Evolutionary conservation across 106 monocot genomes (phyloP).

Genomic region (Posidonia australis): DNA sequence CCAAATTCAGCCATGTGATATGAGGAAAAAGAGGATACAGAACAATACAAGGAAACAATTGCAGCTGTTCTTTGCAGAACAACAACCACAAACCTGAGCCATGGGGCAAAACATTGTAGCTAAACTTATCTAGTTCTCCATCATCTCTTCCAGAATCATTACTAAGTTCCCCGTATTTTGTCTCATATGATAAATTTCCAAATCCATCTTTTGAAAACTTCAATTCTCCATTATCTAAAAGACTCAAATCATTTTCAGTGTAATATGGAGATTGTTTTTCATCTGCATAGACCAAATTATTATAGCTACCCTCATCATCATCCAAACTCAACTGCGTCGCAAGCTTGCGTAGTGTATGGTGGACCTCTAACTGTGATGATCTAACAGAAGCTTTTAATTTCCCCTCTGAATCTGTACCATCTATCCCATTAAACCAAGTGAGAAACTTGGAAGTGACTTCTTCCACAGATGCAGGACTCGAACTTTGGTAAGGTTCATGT

Average conservation of each 20-base stretch:
- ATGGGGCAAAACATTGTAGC: conserved; percentile 2
- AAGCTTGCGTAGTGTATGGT: conserved; percentile 5
- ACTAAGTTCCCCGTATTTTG: conserved; percentile 3
- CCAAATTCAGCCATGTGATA: neutral
- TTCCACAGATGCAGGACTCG: conserved; percentile 1
- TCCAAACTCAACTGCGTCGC: conserved; percentile 12
- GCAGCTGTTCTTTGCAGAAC: neutral
- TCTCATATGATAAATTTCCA: neutral
- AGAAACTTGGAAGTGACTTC: conserved; percentile 4
- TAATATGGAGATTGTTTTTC: no score
- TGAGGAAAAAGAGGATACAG: neutral
- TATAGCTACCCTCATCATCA: conserved; percentile 4
- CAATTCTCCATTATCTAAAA: no score
- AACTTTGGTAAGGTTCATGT: neutral
- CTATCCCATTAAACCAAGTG: neutral
- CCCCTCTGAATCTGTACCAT: conserved; percentile 2
- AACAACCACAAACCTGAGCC: conserved; percentile 18
- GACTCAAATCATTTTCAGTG: no score
- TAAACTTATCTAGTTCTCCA: conserved; percentile 6
- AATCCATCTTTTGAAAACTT: neutral
- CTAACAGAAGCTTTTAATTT: neutral
- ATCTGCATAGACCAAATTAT: neutral
- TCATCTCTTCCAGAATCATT: conserved; percentile 3
- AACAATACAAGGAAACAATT: neutral
- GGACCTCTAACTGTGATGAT: conserved; percentile 4